Percentiles rank a stretch among this genome's conserved stretches.
These are phyloP conservation scores for Celoporthe dispersa DNA, from an alignment of 2,329 filamentous ascomycete genomes.

Conservation along the genomic window DNA sequence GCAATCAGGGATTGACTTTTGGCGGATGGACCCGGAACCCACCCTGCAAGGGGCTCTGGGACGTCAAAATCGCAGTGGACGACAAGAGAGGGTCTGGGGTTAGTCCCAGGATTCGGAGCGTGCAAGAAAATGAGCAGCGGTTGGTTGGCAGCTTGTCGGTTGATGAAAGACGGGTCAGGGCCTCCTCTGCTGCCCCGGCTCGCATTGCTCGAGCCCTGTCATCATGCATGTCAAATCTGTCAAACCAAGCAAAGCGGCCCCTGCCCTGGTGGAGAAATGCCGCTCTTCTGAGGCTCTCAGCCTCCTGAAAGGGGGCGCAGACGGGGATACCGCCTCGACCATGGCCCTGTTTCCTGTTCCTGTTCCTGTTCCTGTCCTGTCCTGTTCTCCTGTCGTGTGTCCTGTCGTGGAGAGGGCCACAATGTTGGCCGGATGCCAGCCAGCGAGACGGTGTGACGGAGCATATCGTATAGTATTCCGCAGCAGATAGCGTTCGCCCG, in stretches of 20 bases:
- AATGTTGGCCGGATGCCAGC: background rate
- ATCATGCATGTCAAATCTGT: slow-evolving; percentile 28
- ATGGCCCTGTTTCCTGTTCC: slow-evolving; percentile 12
- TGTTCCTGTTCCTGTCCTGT: slow-evolving; percentile 15
- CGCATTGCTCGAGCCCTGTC: slow-evolving; percentile 18
- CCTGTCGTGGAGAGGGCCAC: background rate
- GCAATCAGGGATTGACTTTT: slow-evolving; percentile 13
- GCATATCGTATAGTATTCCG: background rate
- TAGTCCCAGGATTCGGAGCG: background rate
- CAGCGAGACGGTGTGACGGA: background rate
- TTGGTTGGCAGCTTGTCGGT: background rate
- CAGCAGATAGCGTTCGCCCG: background rate
- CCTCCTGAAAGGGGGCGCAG: slow-evolving; percentile 26
- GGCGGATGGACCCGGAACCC: slow-evolving; percentile 10
- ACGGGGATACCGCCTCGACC: slow-evolving; percentile 17
- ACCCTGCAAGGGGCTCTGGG: slow-evolving; percentile 7
- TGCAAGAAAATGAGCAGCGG: slow-evolving; percentile 1
- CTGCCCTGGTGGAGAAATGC: slow-evolving; percentile 18
- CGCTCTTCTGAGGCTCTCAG: slow-evolving; percentile 24
- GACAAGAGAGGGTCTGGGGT: background rate
- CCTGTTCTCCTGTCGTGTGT: background rate
- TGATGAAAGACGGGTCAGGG: slow-evolving; percentile 3
- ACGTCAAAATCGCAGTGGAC: slow-evolving; percentile 9
- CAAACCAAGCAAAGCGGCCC: slow-evolving; percentile 24
- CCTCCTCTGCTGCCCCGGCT: slow-evolving; percentile 11